Percentiles rank a stretch among this genome's conserved stretches.
Conservation (phyloP, 2,329 filamentous ascomycete species). For the Talaromyces piceae region DNA sequence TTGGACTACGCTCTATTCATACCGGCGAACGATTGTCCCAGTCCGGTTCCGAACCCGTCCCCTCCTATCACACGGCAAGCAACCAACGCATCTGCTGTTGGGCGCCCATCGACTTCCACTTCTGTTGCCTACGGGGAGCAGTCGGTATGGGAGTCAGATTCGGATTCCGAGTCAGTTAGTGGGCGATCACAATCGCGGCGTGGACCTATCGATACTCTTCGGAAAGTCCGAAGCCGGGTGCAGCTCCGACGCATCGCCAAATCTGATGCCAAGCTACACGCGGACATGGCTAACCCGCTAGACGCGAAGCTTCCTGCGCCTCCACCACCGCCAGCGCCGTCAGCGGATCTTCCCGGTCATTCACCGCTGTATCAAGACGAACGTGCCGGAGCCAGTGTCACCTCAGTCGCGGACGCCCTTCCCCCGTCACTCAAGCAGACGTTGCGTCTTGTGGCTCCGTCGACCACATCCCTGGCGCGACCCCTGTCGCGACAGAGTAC, state of each 20-base stretch:
- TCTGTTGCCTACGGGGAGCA: conserved; percentile 29
- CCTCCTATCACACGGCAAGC: conserved; percentile 24
- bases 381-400: conserved; percentile 8
- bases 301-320: neutral
- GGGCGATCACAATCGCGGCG: conserved; percentile 28
- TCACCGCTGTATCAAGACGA: conserved; percentile 2
- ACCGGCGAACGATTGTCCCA: conserved; percentile 29
- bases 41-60: conserved; percentile 26
- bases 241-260: conserved; percentile 30
- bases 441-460: conserved; percentile 29
- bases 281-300: conserved; percentile 12
- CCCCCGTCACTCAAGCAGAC: conserved; percentile 21
- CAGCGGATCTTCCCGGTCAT: no score
- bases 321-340: neutral
- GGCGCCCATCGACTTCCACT: conserved; percentile 27
- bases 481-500: conserved; percentile 20
- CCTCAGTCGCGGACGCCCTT: conserved; percentile 20
- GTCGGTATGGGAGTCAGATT: conserved; percentile 36
- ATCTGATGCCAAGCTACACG: conserved; percentile 28
- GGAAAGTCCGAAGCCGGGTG: conserved; percentile 33
- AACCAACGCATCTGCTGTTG: conserved; percentile 20
- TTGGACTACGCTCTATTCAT: conserved; percentile 36
- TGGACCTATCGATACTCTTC: conserved; percentile 32
- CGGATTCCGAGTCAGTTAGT: conserved; percentile 27
- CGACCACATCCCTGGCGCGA: conserved; percentile 26